Percentiles rank a stretch among this genome's conserved stretches.
Evolutionary conservation across 2,329 filamentous ascomycete genomes (phyloP).

Genomic region (Trichoderma aggressivum): DNA sequence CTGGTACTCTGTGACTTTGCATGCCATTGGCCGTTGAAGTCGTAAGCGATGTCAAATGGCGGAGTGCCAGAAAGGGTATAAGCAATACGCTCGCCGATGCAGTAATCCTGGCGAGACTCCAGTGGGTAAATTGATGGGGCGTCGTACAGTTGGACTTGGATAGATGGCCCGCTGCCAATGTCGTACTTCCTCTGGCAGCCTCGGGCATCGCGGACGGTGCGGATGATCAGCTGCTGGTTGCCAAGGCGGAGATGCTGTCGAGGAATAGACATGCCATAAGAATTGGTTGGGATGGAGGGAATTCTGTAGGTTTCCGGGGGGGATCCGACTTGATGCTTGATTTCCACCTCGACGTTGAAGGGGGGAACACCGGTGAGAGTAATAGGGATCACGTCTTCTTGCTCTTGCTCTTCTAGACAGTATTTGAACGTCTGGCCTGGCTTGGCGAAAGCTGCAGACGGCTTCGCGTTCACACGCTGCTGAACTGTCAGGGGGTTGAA

Average conservation of each 20-base stretch:
- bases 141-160: constrained; percentile 90
- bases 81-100: constrained; percentile 89
- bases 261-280: constrained; percentile 79
- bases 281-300: constrained; percentile 70
- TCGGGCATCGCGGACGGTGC: constrained; percentile 80
- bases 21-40: constrained; percentile 77
- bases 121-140: constrained; percentile 86
- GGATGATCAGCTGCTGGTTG: constrained; percentile 84
- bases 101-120: constrained; percentile 83
- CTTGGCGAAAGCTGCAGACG: constrained; percentile 75
- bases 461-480: constrained; percentile 81
- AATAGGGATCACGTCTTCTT: constrained; percentile 85
- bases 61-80: constrained; percentile 88
- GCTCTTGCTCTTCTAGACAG: constrained; percentile 78
- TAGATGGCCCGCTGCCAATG: constrained; percentile 64
- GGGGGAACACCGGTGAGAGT: constrained; percentile 78
- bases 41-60: constrained; percentile 91
- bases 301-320: constrained; percentile 79
- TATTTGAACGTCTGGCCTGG: constrained; percentile 94
- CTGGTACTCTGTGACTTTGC: constrained; percentile 75
- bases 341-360: constrained; percentile 86
- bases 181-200: constrained; percentile 81
- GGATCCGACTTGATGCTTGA: constrained; percentile 82
- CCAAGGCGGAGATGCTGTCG: constrained; percentile 81
- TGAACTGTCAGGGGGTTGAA: constrained; percentile 67